Base-by-base conservation (phyloP, 2,329 filamentous ascomycete species). In the Helotiales sp. region DNA sequence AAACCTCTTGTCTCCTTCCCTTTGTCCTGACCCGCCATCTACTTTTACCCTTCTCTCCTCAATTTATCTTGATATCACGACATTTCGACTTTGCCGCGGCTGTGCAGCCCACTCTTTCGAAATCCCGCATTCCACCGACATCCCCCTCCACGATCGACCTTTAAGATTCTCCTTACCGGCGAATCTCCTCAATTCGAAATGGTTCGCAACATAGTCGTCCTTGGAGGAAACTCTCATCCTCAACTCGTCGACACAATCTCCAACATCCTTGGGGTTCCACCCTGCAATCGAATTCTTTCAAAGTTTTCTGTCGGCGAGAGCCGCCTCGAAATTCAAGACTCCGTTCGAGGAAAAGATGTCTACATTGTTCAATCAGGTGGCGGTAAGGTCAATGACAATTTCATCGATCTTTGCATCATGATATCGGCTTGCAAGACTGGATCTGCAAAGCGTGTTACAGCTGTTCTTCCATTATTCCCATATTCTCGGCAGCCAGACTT, bases 261-360 rank as follows among this genome's bases (percentile, higher is more conserved):
- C 82, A 89, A 89, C 68, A 88, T 91, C 66, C 87, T 99, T 59
- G 91, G 93, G 67, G 86, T 99, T 54, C 88, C 91, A n/a, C 81
- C 85, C 19, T 91, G 91, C 67, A 88, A 92, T 70, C 89, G 93
- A 66, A 86, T 93, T 61, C 85, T 98, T 50, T 84, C 81, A 71
- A 97, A 97, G 77, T 99, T 99, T 79, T 91, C 92, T 30, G 91
- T 95, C 52, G 95, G 95, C 66, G 95, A 98, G 79, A 96, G 90
- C 66, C 87, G 93, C 55, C 93, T 96, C 63, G 95, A 98, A 76
- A 96, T 99, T 70, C 84, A 93, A 73, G 95, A 99, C 75, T 96
- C 92, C 13, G 95, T 99, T 52, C 89, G 95, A 68, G 95, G 91
- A 67, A 99, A 99, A 75, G 95, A 99, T 85, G 95, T 97, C 73